Evolutionary conservation across 345 rosid species (phyloP), one percentile per base, ranked within the genome.

Genomic region (Cochlearia excelsa): DNA sequence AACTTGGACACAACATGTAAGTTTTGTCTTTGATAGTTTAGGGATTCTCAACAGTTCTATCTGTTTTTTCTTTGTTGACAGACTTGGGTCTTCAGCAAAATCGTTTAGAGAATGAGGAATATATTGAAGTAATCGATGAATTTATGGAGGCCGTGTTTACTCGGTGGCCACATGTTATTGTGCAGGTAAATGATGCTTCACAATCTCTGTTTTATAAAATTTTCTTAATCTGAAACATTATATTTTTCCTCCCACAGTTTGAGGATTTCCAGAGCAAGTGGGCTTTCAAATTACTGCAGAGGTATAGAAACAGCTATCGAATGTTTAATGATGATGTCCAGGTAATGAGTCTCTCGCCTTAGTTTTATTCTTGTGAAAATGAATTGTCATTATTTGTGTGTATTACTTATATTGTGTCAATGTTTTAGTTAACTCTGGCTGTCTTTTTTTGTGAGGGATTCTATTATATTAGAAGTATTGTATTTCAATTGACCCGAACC

Each of bases 251-350:
- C 45, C 54, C 63, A 53, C 79, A 93, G 97, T 93, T 93, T 74
- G 99, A 93, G 79, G 99, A 93, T 81, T 93, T 93, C 75, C 97
- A 93, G 77, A 93, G 99, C 88, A 93, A 93, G 79, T 93, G 99
- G 99, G 99, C 99, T 46, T 86, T 93, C 79, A 88, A 88, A 83
- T 75, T 93, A 67, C 75, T 93, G 82, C 97, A 86, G 84, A 80
- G 94, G 27, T 93, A 86, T 56, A 85, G 99, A 79, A 68, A 69
- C 70, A 68, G 74, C 29, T 82, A 86, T 61, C 81, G 97, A 70
- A 93, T 93, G 99, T 93, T 93, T 67, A 93, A 93, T 10, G 99
- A 93, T 80, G 99, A 93, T 80, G 99, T 93, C 74, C 97, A 93
- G 97, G 97, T 88, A 74, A 65, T 66, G 73, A 64, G 44, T 9